phyloP scores from a whole-genome alignment of 1,284 basidiomycete genomes.

The Schizophyllum amplum region DNA sequence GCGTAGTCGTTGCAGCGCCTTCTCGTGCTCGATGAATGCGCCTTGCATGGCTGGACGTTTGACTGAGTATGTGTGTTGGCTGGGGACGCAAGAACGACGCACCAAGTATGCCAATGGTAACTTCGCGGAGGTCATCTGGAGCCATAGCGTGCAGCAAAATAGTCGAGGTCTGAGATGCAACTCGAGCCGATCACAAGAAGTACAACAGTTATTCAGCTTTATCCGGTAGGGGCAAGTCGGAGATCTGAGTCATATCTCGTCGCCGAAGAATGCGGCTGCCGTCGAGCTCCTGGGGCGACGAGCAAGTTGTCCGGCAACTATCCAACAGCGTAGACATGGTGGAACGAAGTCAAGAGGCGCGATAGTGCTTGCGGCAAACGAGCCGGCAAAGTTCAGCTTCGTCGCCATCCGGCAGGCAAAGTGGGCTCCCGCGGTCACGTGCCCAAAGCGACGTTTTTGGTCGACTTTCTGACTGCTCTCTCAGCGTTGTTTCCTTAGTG shows the following conservation, averaged over 20 bases:
- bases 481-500: too few species aligned
- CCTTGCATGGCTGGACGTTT: constrained; percentile 79
- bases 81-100: too few species aligned
- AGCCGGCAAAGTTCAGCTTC: not conserved
- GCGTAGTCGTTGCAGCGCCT: constrained; percentile 53
- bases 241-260: not conserved
- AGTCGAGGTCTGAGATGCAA: too few species aligned
- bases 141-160: not conserved
- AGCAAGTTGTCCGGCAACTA: not conserved
- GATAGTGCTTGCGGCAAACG: not conserved
- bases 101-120: not conserved
- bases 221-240: not conserved
- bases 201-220: not conserved
- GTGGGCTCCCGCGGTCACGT: not conserved
- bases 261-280: too few species aligned
- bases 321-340: not conserved
- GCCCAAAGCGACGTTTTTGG: not conserved
- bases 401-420: not conserved
- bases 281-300: not conserved
- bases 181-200: too few species aligned
- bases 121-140: not conserved
- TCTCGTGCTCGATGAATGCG: constrained; percentile 86
- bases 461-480: not conserved
- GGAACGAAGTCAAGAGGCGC: not conserved
- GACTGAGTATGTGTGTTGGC: constrained; percentile 6